Base-by-base conservation (phyloP, 345 rosid genomes). In the Isatis tinctoria region DNA sequence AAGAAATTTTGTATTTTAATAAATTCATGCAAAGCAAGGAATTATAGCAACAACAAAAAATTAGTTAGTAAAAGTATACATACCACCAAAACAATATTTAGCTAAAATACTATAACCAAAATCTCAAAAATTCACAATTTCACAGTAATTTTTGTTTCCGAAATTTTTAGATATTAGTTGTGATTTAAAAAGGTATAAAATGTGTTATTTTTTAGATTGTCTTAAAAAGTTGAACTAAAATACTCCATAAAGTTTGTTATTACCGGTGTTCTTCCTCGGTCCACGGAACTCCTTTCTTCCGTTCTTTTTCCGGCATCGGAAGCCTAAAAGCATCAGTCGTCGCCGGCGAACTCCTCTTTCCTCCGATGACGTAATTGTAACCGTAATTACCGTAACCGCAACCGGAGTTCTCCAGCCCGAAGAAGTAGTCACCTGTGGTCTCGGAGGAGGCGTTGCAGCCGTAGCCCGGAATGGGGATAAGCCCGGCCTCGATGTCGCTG, bases 251-350 rank as follows among this genome's bases (percentile, higher is more conserved):
- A 6, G 40, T 33, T 47, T 3, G 32, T 47, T 9, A 10, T 72
- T 26, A 92, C 99, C 87, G 90, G 76, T 95, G 99, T 78, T 95
- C 99, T 58, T 95, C 98, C 78, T 95, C 99, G 0, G 99, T 95
- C 99, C 99, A 95, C 0, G 98, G 98, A 52, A 95, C 90, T 8
- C 99, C 99, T 71, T 92, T 95, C 89, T 92, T 95, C 78, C 99
- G 83, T 74, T 95, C 99, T 44, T 86, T 93, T 39, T 95, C 97
- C 2, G 83, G 81, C 45, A 64, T 39, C 67, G 45, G 66, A 45
- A 83, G 83, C 33, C 89, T 78, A 43, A 58, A 72, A 6, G 18
- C 35, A 71, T 51, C 57, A 10, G 2, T 37, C 59, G 10, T 63
- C 36, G 76, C 81, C 0, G 87, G 72, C 0, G 84, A 83, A 43